These are phyloP conservation scores for Pinus taeda DNA, from an alignment of 75 land plant species.

Conservation along the genomic window DNA sequence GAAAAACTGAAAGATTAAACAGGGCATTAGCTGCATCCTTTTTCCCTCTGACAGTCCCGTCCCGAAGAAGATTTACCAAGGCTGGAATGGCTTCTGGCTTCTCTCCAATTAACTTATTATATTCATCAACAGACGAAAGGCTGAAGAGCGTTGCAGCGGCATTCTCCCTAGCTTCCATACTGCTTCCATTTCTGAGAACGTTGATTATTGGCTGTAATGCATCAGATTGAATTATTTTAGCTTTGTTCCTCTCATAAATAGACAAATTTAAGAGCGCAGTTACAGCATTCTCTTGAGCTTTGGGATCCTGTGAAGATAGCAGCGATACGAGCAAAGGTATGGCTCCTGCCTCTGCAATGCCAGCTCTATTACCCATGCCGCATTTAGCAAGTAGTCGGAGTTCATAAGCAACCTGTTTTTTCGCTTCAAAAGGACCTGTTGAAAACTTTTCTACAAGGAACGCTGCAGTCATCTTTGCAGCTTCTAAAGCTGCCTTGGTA, in stretches of 20 bases:
- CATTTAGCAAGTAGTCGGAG: slow-evolving; percentile 68
- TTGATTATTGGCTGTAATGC: neutral
- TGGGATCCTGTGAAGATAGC: slow-evolving; percentile 41
- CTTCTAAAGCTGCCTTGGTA: slow-evolving; percentile 46
- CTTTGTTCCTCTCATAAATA: slow-evolving; percentile 63
- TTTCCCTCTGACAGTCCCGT: slow-evolving; percentile 59
- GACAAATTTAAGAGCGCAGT: slow-evolving; percentile 77
- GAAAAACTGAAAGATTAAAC: slow-evolving; percentile 49
- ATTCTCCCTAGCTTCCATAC: neutral
- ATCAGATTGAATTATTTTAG: neutral
- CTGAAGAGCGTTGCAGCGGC: slow-evolving; percentile 33
- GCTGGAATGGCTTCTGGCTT: slow-evolving; percentile 45
- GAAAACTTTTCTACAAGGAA: slow-evolving; percentile 64
- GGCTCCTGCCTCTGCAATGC: slow-evolving; percentile 80
- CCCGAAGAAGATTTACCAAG: slow-evolving; percentile 41
- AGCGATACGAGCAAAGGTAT: slow-evolving; percentile 63
- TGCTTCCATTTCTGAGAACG: neutral
- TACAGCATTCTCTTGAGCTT: slow-evolving; percentile 69
- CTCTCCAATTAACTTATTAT: slow-evolving; percentile 51
- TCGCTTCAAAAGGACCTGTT: slow-evolving; percentile 40
- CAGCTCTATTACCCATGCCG: slow-evolving; percentile 59
- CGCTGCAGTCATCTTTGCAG: slow-evolving; percentile 55
- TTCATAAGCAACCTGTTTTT: slow-evolving; percentile 59
- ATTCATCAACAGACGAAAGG: slow-evolving; percentile 55
- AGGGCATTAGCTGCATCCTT: slow-evolving; percentile 71